phyloP scores from a whole-genome alignment of 257 asterid genomes.

The Salvia hispanica region DNA sequence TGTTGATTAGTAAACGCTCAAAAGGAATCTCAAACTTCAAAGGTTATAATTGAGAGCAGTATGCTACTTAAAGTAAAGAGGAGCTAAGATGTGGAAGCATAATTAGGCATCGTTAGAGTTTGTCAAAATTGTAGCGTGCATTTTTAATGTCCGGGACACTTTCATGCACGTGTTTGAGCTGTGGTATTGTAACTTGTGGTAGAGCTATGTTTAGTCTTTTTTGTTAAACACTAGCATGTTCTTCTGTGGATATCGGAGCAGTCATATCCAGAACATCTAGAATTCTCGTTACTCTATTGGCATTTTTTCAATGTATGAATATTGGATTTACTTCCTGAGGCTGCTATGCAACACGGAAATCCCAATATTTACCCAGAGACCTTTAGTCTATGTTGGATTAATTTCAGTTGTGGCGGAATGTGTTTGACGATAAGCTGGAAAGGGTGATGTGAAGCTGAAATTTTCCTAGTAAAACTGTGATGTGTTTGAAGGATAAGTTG shows the following conservation, averaged over 20 bases:
- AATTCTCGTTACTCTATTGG: neutral
- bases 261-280: neutral
- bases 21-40: neutral
- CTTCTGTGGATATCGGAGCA: neutral
- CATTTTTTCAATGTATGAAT: neutral
- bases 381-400: neutral
- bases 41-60: neutral
- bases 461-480: neutral
- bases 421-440: neutral
- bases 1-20: neutral
- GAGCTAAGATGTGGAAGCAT: neutral
- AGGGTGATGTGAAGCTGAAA: neutral
- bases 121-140: neutral
- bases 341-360: neutral
- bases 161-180: neutral
- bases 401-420: neutral
- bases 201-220: neutral
- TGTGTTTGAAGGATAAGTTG: neutral
- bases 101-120: neutral
- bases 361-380: neutral
- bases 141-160: neutral
- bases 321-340: neutral
- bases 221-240: neutral
- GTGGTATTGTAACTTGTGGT: neutral
- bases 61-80: conserved; percentile 4